A percentile compares a stretch with the other conserved stretches of the same genome.
phyloP scores from a whole-genome alignment of 805 yeast species.

The Yarrowia sp. region DNA sequence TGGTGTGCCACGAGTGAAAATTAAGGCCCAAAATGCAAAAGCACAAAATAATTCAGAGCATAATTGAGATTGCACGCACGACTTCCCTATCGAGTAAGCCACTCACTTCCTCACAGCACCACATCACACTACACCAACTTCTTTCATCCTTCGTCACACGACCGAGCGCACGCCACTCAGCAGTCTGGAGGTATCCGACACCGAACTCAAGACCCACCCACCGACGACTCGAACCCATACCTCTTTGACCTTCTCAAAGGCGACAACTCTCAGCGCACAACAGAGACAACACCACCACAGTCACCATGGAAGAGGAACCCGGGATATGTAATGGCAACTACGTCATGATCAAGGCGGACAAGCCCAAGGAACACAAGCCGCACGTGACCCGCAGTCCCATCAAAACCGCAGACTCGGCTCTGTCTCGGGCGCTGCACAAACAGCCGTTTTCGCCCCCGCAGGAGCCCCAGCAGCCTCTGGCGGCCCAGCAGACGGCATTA shows the following conservation, averaged over 20 bases:
- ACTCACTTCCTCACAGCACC: constrained; percentile 7
- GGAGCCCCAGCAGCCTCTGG: constrained; percentile 20
- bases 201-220: neutral
- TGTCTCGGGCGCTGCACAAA: constrained; percentile 38
- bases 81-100: constrained; percentile 36
- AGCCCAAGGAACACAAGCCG: constrained; percentile 33
- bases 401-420: constrained; percentile 30
- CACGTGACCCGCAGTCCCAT: constrained; percentile 32
- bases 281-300: neutral
- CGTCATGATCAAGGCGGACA: constrained; percentile 37
- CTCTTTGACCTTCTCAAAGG: no score
- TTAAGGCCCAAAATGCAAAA: constrained; percentile 30
- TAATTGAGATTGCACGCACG: constrained; percentile 37
- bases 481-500: constrained; percentile 23
- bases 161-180: neutral
- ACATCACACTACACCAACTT: neutral
- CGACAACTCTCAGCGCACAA: neutral
- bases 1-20: constrained; percentile 11
- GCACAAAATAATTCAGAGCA: constrained; percentile 39
- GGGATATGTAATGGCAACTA: constrained; percentile 39
- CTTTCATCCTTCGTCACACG: constrained; percentile 9
- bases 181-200: no score
- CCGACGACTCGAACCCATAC: neutral
- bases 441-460: constrained; percentile 36
- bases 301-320: constrained; percentile 35